Evolutionary conservation across 2,329 filamentous ascomycete genomes (phyloP), one percentile per base, ranked within the genome.

Genomic region (Talaromyces amestolkiae): DNA sequence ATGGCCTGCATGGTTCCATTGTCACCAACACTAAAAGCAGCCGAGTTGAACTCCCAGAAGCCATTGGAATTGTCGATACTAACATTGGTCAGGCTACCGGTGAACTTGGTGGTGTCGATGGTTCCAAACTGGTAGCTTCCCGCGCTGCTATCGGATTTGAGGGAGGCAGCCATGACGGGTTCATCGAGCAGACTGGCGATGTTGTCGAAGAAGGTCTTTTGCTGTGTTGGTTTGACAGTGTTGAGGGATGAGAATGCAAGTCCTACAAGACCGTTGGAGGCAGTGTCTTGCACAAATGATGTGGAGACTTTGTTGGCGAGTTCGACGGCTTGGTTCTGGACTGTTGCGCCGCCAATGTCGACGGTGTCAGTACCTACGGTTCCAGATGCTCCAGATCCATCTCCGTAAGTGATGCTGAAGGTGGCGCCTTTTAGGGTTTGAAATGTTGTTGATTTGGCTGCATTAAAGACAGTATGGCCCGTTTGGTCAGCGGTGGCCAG

Each of bases 191-290:
- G 76, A n/a, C 76, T 68, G 75, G 85, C 84, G 69, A 90, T 80
- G 74, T 90, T 92, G 72, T 91, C 88, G 74, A 92, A 91, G 76
- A 91, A 92, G 11, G 89, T 92, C 77, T 87, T 88, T 69, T 90
- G 87, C 68, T 82, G 79, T 17, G 81, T 78, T 0, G 89, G 89
- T 72, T 83, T 73, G 66, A 91, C 84, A 1, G 86, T 88, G 76
- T 91, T 91, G 74, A 90, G 82, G 45, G 77, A 81, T 65, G 84
- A 85, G 73, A 89, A 91, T 9, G 85, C 89, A 31, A 91, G 83
- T 11, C 90, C 89, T 31, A 92, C 80, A 5, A 92, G 83, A n/a
- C 89, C 89, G 73, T 89, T 87, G 69, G 83, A 88, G 68, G 82
- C 78, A n/a, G 81, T 81, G 72, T 90, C 87, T 39, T 82, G 64